These are phyloP conservation scores for Hygrophila difformis DNA, from an alignment of 257 asterid genomes.

Conservation along the genomic window DNA sequence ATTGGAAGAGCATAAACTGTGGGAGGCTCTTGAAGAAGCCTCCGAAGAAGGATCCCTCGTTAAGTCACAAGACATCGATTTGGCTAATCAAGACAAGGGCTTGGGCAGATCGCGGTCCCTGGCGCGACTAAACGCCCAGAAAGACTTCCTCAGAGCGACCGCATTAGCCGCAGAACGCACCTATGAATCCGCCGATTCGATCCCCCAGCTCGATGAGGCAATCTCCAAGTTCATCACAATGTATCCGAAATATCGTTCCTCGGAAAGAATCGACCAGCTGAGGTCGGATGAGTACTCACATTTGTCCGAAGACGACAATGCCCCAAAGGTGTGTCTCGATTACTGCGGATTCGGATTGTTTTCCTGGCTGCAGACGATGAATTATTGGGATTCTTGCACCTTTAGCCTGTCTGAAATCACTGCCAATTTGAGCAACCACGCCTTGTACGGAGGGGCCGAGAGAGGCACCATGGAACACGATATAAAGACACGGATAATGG, in stretches of 20 bases:
- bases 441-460: constrained; percentile 86
- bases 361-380: constrained; percentile 72
- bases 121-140: constrained; percentile 76
- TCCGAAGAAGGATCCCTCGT: constrained; percentile 80
- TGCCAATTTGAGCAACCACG: constrained; percentile 91
- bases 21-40: constrained; percentile 93
- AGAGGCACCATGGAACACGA: constrained; percentile 73
- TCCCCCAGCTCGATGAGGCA: constrained; percentile 60
- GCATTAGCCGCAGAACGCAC: constrained; percentile 85
- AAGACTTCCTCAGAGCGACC: constrained; percentile 79
- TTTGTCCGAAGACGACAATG: constrained; percentile 39
- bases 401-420: constrained; percentile 87
- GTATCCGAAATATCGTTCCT: constrained; percentile 75
- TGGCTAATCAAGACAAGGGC: constrained; percentile 52
- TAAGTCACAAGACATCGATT: constrained; percentile 65
- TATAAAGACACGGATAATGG: constrained; percentile 77
- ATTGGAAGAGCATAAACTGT: constrained; percentile 71
- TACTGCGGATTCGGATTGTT: constrained; percentile 95
- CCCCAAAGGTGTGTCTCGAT: constrained; percentile 78
- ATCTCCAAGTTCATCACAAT: constrained; percentile 71
- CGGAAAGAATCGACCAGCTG: constrained; percentile 81
- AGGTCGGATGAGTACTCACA: constrained; percentile 78
- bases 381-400: constrained; percentile 82
- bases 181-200: constrained; percentile 47
- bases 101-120: constrained; percentile 82